Evolutionary conservation across 805 yeast genomes (phyloP).

Genomic region (Ogataea sp.): DNA sequence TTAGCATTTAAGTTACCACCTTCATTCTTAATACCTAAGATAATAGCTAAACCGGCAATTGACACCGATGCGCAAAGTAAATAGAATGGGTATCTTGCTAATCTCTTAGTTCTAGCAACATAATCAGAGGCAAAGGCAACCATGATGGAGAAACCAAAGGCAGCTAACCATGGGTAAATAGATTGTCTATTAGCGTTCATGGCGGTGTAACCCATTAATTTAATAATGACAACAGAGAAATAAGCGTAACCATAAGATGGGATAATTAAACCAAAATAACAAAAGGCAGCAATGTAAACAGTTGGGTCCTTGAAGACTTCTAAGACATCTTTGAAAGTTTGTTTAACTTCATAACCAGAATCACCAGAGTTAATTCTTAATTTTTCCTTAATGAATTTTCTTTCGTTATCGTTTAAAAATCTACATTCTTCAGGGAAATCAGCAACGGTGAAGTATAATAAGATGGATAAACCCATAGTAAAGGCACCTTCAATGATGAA

Average conservation of each 20-base stretch:
- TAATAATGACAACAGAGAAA: slow-evolving; percentile 62
- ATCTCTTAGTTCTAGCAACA: slow-evolving; percentile 17
- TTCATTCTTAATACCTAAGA: slow-evolving; percentile 37
- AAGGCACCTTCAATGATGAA: slow-evolving; percentile 32
- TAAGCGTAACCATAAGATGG: slow-evolving; percentile 75
- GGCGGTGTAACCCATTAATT: slow-evolving; percentile 54
- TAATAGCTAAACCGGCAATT: slow-evolving; percentile 47
- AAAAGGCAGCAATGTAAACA: slow-evolving; percentile 48
- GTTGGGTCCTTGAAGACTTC: slow-evolving; percentile 52
- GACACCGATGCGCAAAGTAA: slow-evolving; percentile 27
- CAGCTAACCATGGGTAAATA: slow-evolving; percentile 77
- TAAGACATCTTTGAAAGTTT: slow-evolving; percentile 36
- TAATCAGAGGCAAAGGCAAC: slow-evolving; percentile 59
- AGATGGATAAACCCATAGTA: slow-evolving; percentile 25
- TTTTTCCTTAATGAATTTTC: slow-evolving; percentile 49
- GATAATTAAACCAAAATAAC: slow-evolving; percentile 57
- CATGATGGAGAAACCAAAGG: slow-evolving; percentile 59
- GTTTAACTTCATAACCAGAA: slow-evolving; percentile 41
- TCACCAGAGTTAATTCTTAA: slow-evolving; percentile 44
- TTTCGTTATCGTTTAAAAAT: slow-evolving; percentile 44
- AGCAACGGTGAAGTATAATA: slow-evolving; percentile 41
- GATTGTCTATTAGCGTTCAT: slow-evolving; percentile 73
- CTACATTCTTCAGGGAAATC: slow-evolving; percentile 68
- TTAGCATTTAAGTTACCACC: slow-evolving; percentile 28
- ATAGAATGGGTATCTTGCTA: slow-evolving; percentile 34